Evolutionary conservation across 352 stramenopile genomes (phyloP).

Genomic region (Plasmopara muralis): DNA sequence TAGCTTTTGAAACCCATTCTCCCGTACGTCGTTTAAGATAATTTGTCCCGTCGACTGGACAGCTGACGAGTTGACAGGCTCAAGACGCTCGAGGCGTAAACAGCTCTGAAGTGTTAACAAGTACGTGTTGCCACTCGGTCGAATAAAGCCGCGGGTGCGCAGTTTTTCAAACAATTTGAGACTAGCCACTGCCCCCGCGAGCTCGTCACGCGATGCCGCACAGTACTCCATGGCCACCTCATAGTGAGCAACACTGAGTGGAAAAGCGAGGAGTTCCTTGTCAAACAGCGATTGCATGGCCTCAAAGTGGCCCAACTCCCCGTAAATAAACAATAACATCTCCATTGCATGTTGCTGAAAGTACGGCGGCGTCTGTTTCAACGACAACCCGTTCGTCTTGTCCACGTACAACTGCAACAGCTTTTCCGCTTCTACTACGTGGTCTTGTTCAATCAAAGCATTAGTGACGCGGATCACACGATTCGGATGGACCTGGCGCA

Average conservation of each 20-base stretch:
- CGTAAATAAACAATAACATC: conserved; percentile 66
- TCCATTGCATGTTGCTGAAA: conserved; percentile 65
- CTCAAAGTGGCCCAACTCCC: conserved; percentile 41
- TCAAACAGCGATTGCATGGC: conserved; percentile 44
- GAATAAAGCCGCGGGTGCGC: conserved; percentile 58
- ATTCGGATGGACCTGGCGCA: conserved; percentile 24
- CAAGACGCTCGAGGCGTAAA: conserved; percentile 38
- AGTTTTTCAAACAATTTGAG: conserved; percentile 73
- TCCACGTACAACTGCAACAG: conserved; percentile 47
- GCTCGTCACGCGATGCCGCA: conserved; percentile 18
- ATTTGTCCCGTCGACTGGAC: conserved; percentile 36
- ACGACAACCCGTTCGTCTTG: conserved; percentile 26
- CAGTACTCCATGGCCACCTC: conserved; percentile 70
- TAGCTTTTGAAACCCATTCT: conserved; percentile 38
- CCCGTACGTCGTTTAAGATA: conserved; percentile 44
- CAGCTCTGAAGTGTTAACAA: conserved; percentile 63
- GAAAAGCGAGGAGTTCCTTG: conserved; percentile 40
- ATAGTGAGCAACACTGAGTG: conserved; percentile 53
- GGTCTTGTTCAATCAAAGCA: conserved; percentile 33
- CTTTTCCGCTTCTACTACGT: conserved; percentile 41
- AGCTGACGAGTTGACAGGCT: conserved; percentile 23
- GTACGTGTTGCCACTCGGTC: conserved; percentile 70
- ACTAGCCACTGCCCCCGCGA: conserved; percentile 34
- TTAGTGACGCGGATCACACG: conserved; percentile 44
- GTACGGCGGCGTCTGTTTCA: conserved; percentile 45